Conservation (phyloP, 192 early-diverging fungal species). For the Coemansia sp. region DNA sequence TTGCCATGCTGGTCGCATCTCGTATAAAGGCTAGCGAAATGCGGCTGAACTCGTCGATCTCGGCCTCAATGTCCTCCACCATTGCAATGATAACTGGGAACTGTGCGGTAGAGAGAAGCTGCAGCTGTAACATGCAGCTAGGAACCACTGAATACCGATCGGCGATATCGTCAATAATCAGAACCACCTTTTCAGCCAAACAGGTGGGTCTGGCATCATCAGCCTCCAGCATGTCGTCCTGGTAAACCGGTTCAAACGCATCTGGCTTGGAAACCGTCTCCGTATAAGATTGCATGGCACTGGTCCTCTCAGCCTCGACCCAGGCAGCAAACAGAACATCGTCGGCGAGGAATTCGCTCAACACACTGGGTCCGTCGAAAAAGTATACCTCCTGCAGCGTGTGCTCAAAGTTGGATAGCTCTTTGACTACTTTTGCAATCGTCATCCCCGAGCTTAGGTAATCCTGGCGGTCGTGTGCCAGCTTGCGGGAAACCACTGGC, state of each 20-base stretch:
- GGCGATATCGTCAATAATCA: constrained; percentile 61
- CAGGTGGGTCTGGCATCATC: constrained; percentile 59
- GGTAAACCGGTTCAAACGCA: constrained; percentile 60
- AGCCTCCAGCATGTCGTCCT: constrained; percentile 49
- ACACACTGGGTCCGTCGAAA: constrained; percentile 33
- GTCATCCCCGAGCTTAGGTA: constrained; percentile 56
- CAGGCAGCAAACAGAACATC: constrained; percentile 60
- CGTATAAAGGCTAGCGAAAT: constrained; percentile 50
- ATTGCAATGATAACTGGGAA: constrained; percentile 59
- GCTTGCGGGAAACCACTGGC: constrained; percentile 55
- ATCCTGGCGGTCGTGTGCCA: constrained; percentile 50
- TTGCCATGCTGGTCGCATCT: constrained; percentile 6
- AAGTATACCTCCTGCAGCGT: constrained; percentile 61
- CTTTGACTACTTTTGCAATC: constrained; percentile 64
- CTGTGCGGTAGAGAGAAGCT: constrained; percentile 61
- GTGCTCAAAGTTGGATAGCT: constrained; percentile 65
- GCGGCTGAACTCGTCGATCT: constrained; percentile 49
- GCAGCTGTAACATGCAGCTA: constrained; percentile 54
- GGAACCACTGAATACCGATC: constrained; percentile 61
- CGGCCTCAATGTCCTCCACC: constrained; percentile 42
- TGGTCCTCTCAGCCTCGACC: constrained; percentile 64
- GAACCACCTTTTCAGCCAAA: constrained; percentile 57
- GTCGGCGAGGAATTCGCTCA: constrained; percentile 56
- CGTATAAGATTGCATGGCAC: constrained; percentile 58
- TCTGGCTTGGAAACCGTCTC: constrained; percentile 57